Base-by-base conservation (phyloP, 345 rosid species). In the Acer negundo region DNA sequence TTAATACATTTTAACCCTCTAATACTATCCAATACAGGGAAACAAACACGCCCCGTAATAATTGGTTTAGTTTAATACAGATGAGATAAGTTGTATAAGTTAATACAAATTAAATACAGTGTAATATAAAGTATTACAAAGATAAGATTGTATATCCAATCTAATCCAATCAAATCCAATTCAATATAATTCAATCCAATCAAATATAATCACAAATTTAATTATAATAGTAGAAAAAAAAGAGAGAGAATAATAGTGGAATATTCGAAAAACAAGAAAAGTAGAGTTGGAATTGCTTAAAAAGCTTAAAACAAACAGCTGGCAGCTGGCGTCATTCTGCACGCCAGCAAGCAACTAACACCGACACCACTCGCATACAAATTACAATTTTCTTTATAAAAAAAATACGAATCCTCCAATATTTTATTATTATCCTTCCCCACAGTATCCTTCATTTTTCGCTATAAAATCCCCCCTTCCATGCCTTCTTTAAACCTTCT, bases 341-440 rank as follows among this genome's bases (percentile, higher is more conserved):
- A 84, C 86, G 89, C 77, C 83, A 86, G 73, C 80, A 10, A 40
- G 38, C 74, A 40, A 56, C 82, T 70, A 28, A 40, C 85, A 80
- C 80, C 77, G 71, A 59, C 83, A 49, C 84, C 76, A 81, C 81
- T 42, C 20, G 3, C 47, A 13, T 0, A 22, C 20, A 31, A 31
- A 31, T 31, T 31, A 31, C 35, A 31, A 2, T 31, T 31, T 31
- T 31, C 35, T 15, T 51, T 5, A 65, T 13, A 10, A 28, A 35
- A 35, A 35, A 35, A 4, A 28, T 28, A 35, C 35, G 35, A 31
- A 31, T 16, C 40, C 51, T 55, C 47, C 31, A 22, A 8, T 46
- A 74, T 28, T 51, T 7, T 2, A 73, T 67, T 26, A 22, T 20
- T 10, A 10, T 51, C 20, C 19, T 8, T 11, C 67, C 77, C 12